Conservation (phyloP, 2,329 filamentous ascomycete species). For the Alternaria brassicae region DNA sequence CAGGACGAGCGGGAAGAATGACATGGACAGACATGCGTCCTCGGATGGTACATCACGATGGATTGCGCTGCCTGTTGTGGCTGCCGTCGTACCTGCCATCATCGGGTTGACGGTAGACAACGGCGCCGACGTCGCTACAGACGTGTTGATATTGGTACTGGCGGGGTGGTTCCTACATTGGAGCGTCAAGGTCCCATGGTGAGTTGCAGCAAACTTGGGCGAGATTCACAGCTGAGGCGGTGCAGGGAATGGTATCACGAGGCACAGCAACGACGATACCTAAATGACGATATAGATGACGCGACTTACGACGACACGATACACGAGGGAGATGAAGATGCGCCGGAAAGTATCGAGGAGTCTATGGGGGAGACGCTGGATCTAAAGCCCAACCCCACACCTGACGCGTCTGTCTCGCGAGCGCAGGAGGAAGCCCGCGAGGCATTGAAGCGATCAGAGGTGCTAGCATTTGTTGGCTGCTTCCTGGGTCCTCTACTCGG, state of each 20-base stretch:
- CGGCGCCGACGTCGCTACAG: slow-evolving; percentile 82
- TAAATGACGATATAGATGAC: slow-evolving; percentile 34
- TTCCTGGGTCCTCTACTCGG: slow-evolving; percentile 79
- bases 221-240: slow-evolving; percentile 9
- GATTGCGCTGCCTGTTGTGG: slow-evolving; percentile 80
- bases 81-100: slow-evolving; percentile 86
- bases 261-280: slow-evolving; percentile 51
- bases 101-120: slow-evolving; percentile 84
- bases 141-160: slow-evolving; percentile 79
- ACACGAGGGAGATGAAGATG: slow-evolving; percentile 40
- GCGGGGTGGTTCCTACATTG: slow-evolving; percentile 89
- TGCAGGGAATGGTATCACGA: slow-evolving; percentile 61
- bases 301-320: slow-evolving; percentile 32
- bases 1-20: slow-evolving; percentile 52
- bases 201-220: slow-evolving; percentile 25
- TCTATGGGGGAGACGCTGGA: slow-evolving; percentile 16
- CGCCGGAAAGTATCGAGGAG: slow-evolving; percentile 21
- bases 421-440: slow-evolving; percentile 54
- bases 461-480: slow-evolving; percentile 76
- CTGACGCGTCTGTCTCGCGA: slow-evolving; percentile 9
- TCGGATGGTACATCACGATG: slow-evolving; percentile 69
- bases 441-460: slow-evolving; percentile 78
- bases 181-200: slow-evolving; percentile 92
- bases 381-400: slow-evolving; percentile 3
- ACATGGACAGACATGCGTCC: slow-evolving; percentile 42